These are phyloP conservation scores for Pseudogymnoascus sp. DNA, from an alignment of 2,329 filamentous ascomycete species.

Conservation along the genomic window DNA sequence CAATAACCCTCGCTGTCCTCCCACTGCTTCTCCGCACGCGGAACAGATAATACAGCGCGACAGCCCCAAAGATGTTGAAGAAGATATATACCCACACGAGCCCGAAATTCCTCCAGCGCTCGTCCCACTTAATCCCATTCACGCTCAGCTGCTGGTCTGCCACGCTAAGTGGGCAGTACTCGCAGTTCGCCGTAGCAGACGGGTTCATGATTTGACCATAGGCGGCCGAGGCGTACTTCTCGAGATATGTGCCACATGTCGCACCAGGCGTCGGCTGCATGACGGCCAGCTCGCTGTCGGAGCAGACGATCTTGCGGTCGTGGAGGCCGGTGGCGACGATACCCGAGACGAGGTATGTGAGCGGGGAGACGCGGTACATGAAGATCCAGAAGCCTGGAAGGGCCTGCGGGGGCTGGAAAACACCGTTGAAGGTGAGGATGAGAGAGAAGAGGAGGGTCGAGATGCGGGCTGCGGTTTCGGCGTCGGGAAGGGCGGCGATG, in stretches of 20 bases:
- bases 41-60: constrained; percentile 44
- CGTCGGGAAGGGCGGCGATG: constrained; percentile 66
- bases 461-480: constrained; percentile 69
- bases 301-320: constrained; percentile 56
- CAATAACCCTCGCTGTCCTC: not conserved
- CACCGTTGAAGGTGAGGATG: constrained; percentile 66
- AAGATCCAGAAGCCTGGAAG: constrained; percentile 76
- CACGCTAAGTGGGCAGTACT: constrained; percentile 50
- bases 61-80: constrained; percentile 46
- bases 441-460: constrained; percentile 69
- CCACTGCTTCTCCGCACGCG: constrained; percentile 25
- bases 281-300: constrained; percentile 56
- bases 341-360: constrained; percentile 61
- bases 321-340: constrained; percentile 64
- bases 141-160: constrained; percentile 41
- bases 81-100: constrained; percentile 49
- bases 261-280: constrained; percentile 51
- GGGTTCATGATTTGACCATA: constrained; percentile 48
- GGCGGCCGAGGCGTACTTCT: constrained; percentile 36
- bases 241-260: constrained; percentile 54
- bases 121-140: constrained; percentile 43
- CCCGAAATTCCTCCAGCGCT: constrained; percentile 63
- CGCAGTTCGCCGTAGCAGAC: constrained; percentile 40
- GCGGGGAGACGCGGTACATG: constrained; percentile 65
- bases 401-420: constrained; percentile 54